Base-by-base conservation (phyloP, 2,329 filamentous ascomycete species). In the Claviceps maximensis region DNA sequence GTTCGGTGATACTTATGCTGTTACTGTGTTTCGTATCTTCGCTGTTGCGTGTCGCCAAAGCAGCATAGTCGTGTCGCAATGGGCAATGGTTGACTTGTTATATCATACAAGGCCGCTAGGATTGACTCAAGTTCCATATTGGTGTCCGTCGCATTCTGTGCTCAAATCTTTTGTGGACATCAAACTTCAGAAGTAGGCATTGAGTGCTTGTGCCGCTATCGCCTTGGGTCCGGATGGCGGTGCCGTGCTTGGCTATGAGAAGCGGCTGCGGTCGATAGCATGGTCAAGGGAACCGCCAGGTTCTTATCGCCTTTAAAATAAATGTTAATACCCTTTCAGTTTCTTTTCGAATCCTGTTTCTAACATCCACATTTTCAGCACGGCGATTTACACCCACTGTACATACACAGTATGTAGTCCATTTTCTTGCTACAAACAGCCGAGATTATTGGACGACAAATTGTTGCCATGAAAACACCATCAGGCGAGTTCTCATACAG, bases 401-500 rank as follows among this genome's bases (percentile, higher is more conserved):
- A 12, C 31, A 33, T 33, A 33, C 13, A 10, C 10, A 33, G 15
- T 12, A 33, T 33, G 31, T 17, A 17, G 33, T 17, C 13, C 33
- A 38, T 15, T 38, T 38, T 7, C 33, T 5, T 5, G 15, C 13
- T 17, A 17, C 15, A 4, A 38, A 38, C 15, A 17, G 15, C 33
- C 33, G 5, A 13, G 17, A 17, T 17, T 17, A 3, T 38, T 38
- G 13, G 17, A 17, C 33, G 15, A 17, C 33, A 38, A 38, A 17
- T 38, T 38, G 33, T 23, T 45, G 27, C 23, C n/a, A 33, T n/a
- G 7, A 42, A 23, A 46, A 42, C 29, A 41, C 19, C 49, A n/a
- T n/a, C n/a, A 19, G 17, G 15, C 2, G 27, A 13, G 25, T 38
- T 56, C 53, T 63, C 58, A 64, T 57, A 57, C 62, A 25, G 58